Evolutionary conservation across 441 rosid genomes (phyloP), one percentile per base, ranked within the genome.

Genomic region (Macaranga tanarius): DNA sequence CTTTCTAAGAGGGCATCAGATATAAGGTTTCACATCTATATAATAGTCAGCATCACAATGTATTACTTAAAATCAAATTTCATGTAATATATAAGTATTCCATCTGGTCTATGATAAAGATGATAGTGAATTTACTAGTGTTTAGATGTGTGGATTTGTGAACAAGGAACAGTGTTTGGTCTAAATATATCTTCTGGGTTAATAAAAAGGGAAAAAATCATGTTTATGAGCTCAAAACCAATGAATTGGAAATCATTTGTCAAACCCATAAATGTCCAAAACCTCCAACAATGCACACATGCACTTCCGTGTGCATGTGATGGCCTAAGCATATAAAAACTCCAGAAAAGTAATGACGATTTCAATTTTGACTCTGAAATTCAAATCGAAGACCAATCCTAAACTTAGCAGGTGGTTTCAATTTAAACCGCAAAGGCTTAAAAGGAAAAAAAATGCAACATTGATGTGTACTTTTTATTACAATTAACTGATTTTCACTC

Each of bases 401-500:
- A 16, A 17, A 50, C 22, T 47, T 47, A 22, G 68, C 3, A 7
- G 68, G 47, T 31, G 45, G 12, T 17, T 61, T 11, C 10, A 50
- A 5, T 38, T 20, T 3, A 22, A 69, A 23, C 15, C 38, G 0
- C 13, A 56, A 10, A 22, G 28, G 59, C 59, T 55, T 55, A 55
- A 55, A n/a, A 4, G 20, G 12, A 40, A 16, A 63, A 8, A 47
- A 2, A 65, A 63, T 34, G 19, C 25, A 22, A 23, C 20, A n/a
- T 38, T 42, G 1, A 57, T 57, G 26, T 2, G 22, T 62, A 40
- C 51, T 40, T 19, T 28, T 40, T 4, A 22, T 19, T 62, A n/a
- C 23, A 40, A 56, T 28, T 26, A 60, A 71, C 65, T 26, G 11
- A 38, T 69, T 45, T 65, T 50, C 42, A 73, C 51, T 59, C 34